A percentile compares a stretch with the other conserved stretches of the same genome.
These are phyloP conservation scores for Erodium trifolium DNA, from an alignment of 441 rosid genomes.

Conservation along the genomic window DNA sequence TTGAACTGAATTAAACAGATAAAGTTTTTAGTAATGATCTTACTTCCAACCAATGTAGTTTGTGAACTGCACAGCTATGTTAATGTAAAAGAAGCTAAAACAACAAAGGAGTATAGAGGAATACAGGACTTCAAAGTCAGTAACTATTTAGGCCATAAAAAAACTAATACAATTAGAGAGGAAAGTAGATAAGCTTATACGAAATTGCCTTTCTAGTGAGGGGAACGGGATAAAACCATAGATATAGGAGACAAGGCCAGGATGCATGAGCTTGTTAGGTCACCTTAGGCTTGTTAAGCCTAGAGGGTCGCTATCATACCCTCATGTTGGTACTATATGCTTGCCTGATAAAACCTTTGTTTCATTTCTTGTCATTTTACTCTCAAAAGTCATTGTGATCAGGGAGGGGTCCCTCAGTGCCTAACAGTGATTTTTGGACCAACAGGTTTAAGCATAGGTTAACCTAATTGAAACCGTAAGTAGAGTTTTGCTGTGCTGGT, in stretches of 20 bases:
- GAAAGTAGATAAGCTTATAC: neutral
- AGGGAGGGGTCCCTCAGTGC: constrained; percentile 4
- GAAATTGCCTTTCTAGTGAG: neutral
- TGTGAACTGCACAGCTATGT: neutral
- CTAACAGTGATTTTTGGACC: neutral
- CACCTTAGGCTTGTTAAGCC: neutral
- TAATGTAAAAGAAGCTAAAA: neutral
- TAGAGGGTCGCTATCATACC: neutral
- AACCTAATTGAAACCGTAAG: neutral
- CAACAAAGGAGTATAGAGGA: neutral
- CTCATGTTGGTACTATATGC: neutral
- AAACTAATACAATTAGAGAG: neutral
- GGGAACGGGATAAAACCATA: constrained; percentile 1
- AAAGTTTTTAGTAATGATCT: neutral
- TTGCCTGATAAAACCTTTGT: neutral
- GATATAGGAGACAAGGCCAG: neutral
- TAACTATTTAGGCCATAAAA: neutral
- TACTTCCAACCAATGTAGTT: constrained; percentile 3
- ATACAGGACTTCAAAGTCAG: neutral
- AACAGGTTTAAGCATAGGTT: neutral
- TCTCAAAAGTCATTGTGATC: neutral
- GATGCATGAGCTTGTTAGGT: neutral
- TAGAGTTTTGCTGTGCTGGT: constrained; percentile 3
- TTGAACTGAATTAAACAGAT: neutral
- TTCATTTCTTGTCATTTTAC: neutral